Conservation (phyloP, 2,329 filamentous ascomycete genomes). For the Fusarium torreyae region DNA sequence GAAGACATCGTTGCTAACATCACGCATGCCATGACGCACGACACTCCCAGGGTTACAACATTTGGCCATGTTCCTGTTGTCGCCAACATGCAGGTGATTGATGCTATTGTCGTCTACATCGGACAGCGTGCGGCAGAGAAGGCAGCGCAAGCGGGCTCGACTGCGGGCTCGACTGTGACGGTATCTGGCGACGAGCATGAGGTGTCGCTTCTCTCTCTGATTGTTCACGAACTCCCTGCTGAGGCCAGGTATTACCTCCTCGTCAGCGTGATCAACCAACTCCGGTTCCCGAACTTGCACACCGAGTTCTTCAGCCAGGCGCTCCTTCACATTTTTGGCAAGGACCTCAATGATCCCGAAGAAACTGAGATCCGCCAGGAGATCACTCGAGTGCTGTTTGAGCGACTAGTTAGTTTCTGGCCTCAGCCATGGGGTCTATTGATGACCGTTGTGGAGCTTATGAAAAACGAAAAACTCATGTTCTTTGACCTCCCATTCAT, state of each 20-base stretch:
- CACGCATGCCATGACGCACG: conserved; percentile 77
- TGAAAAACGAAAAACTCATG: conserved; percentile 90
- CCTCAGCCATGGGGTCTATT: conserved; percentile 97
- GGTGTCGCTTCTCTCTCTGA: conserved; percentile 79
- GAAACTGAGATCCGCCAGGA: conserved; percentile 89
- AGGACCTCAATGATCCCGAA: conserved; percentile 80
- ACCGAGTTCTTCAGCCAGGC: conserved; percentile 94
- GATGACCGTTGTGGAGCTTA: conserved; percentile 87
- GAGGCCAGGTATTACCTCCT: conserved; percentile 90
- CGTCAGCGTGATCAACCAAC: conserved; percentile 88
- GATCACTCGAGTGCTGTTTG: conserved; percentile 88
- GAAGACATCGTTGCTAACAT: conserved; percentile 84
- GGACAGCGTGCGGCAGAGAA: conserved; percentile 79
- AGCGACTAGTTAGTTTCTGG: conserved; percentile 89
- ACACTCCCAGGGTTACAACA: conserved; percentile 70
- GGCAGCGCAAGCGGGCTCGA: conserved; percentile 70
- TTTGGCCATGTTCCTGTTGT: conserved; percentile 77
- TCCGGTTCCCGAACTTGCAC: conserved; percentile 89
- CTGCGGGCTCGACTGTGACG: conserved; percentile 72
- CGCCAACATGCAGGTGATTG: conserved; percentile 80
- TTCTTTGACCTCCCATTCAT: conserved; percentile 96
- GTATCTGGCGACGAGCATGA: conserved; percentile 63
- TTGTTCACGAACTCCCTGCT: conserved; percentile 81
- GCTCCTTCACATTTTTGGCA: conserved; percentile 86
- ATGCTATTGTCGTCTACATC: conserved; percentile 87